Conservation (phyloP, 371 early-diverging fungal species). For the Fennellomyces sp. region DNA sequence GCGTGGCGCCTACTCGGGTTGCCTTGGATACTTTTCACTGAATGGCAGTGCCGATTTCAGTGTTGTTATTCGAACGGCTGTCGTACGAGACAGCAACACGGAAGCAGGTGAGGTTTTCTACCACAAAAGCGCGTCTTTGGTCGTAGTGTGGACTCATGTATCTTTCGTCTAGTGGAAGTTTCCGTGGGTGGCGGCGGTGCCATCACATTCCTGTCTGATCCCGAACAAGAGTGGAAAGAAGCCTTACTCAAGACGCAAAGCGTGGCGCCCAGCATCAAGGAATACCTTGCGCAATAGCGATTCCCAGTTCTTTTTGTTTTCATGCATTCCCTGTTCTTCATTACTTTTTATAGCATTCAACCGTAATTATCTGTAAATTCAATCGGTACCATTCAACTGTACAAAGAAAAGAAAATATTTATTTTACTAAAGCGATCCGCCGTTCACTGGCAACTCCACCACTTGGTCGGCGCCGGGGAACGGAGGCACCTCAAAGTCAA, state of each 20-base stretch:
- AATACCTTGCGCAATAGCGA: slow-evolving; percentile 1
- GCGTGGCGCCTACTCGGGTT: slow-evolving; percentile 94
- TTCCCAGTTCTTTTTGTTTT: slow-evolving; percentile 2
- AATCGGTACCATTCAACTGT: not conserved
- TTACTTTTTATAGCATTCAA: slow-evolving; percentile 1
- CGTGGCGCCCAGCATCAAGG: slow-evolving; percentile 48
- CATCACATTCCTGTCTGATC: slow-evolving; percentile 83
- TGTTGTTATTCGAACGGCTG: slow-evolving; percentile 87
- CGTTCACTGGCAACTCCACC: slow-evolving; percentile 25
- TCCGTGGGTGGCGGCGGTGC: slow-evolving; percentile 96
- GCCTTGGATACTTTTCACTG: slow-evolving; percentile 86
- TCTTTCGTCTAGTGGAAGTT: slow-evolving; percentile 37
- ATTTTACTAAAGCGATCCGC: not conserved
- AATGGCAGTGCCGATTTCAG: slow-evolving; percentile 68
- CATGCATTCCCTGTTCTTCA: not conserved
- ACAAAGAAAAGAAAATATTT: slow-evolving; percentile 2
- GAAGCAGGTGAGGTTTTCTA: slow-evolving; percentile 8
- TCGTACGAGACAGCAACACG: slow-evolving; percentile 28
- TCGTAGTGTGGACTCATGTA: not conserved
- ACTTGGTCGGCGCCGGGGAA: slow-evolving; percentile 72
- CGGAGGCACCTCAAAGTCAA: slow-evolving; percentile 63
- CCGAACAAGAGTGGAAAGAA: slow-evolving; percentile 88
- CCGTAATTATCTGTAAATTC: not conserved
- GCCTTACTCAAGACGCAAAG: slow-evolving; percentile 66
- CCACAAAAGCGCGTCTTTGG: not conserved